Conservation (phyloP, 2,329 filamentous ascomycete species). For the Cladosporium sp. region DNA sequence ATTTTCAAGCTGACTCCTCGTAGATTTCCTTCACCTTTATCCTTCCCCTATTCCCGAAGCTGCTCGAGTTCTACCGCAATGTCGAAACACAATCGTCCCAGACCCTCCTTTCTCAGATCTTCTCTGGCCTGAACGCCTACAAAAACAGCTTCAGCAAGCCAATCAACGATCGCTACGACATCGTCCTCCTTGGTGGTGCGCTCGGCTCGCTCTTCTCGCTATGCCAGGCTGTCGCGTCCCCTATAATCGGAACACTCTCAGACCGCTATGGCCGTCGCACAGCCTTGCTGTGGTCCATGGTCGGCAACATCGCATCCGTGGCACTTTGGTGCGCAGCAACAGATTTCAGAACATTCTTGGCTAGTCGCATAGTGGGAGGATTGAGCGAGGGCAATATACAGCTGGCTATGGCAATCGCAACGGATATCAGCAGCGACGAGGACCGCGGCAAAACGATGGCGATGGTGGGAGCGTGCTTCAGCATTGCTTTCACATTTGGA, state of each 20-base stretch:
- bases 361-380: slow-evolving; percentile 87
- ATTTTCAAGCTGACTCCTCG: background rate
- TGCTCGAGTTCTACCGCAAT: slow-evolving; percentile 93
- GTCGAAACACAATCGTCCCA: slow-evolving; percentile 58
- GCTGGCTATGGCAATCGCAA: slow-evolving; percentile 90
- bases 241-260: slow-evolving; percentile 82
- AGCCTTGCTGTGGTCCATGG: slow-evolving; percentile 86
- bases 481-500: slow-evolving; percentile 93
- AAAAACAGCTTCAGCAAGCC: slow-evolving; percentile 88
- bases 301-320: slow-evolving; percentile 87
- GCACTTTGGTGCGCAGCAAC: slow-evolving; percentile 89
- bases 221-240: slow-evolving; percentile 86
- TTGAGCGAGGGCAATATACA: slow-evolving; percentile 96
- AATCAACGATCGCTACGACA: slow-evolving; percentile 95
- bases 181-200: slow-evolving; percentile 88
- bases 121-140: slow-evolving; percentile 85
- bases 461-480: slow-evolving; percentile 92
- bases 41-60: slow-evolving; percentile 88
- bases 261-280: slow-evolving; percentile 83
- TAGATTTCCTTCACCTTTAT: slow-evolving; percentile 99
- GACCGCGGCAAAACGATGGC: slow-evolving; percentile 91
- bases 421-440: slow-evolving; percentile 84
- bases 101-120: slow-evolving; percentile 72
- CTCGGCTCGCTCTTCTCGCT: slow-evolving; percentile 91
- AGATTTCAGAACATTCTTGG: slow-evolving; percentile 92